These are phyloP conservation scores for Orbilia ellipsospora DNA, from an alignment of 2,329 filamentous ascomycete species.

Conservation along the genomic window DNA sequence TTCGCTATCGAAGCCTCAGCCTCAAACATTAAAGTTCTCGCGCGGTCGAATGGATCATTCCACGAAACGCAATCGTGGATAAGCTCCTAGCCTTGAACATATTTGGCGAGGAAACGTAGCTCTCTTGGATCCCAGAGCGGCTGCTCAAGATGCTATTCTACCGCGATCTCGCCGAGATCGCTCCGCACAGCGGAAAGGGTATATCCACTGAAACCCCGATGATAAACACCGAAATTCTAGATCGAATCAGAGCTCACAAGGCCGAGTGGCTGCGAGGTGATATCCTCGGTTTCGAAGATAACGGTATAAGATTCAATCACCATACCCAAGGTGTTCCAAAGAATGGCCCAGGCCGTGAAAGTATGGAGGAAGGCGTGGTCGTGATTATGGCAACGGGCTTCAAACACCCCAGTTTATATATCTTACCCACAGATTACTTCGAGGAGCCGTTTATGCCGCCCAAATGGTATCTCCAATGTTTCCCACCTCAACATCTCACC, in stretches of 20 bases:
- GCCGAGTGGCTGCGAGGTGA: slow-evolving; percentile 76
- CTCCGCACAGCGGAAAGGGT: slow-evolving; percentile 78
- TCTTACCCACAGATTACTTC: slow-evolving; percentile 71
- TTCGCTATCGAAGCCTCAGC: no score
- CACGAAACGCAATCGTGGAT: no score
- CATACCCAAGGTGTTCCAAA: slow-evolving; percentile 78
- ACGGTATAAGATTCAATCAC: slow-evolving; percentile 77
- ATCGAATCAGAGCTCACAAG: no score
- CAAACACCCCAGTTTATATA: slow-evolving; percentile 70
- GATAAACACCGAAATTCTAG: slow-evolving; percentile 78
- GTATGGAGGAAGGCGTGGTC: slow-evolving; percentile 77
- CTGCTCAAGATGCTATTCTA: slow-evolving; percentile 84
- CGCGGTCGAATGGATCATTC: no score
- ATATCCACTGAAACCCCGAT: slow-evolving; percentile 72
- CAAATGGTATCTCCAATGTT: slow-evolving; percentile 89
- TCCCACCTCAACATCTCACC: slow-evolving; percentile 78
- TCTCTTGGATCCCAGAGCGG: not conserved
- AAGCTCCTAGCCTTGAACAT: no score
- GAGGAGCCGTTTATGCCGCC: slow-evolving; percentile 78
- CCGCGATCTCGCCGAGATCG: slow-evolving; percentile 78
- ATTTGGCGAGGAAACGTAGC: no score
- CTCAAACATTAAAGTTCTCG: no score
- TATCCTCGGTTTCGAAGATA: slow-evolving; percentile 73
- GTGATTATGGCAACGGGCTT: slow-evolving; percentile 87
- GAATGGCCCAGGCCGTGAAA: slow-evolving; percentile 76